Evolutionary conservation across 352 stramenopile genomes (phyloP).

Genomic region (Blastocystis sp.): DNA sequence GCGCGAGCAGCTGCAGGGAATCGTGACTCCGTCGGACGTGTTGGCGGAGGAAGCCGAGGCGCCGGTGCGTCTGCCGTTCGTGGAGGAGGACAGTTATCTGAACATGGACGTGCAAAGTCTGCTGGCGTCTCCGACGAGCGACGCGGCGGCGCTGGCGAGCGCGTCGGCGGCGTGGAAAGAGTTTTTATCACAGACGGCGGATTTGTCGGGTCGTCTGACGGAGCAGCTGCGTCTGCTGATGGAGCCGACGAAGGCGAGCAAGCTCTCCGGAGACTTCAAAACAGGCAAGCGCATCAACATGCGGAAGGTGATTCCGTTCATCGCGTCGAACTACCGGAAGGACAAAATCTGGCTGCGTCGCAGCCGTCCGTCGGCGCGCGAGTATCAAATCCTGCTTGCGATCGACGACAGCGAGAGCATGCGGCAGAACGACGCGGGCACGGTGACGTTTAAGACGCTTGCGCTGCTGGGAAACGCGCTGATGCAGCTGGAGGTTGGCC

Average conservation of each 20-base stretch:
- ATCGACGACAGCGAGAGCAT: constrained; percentile 99
- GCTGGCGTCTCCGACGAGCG: neutral
- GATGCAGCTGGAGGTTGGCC: constrained; percentile 66
- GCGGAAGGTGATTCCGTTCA: constrained; percentile 98
- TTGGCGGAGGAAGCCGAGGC: neutral
- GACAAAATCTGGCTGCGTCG: constrained; percentile 99
- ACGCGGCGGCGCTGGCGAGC: neutral
- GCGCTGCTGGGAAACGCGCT: constrained; percentile 89
- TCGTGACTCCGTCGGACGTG: neutral
- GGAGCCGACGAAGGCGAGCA: constrained; percentile 88
- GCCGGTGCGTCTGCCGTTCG: neutral
- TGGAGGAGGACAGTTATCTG: constrained; percentile 52
- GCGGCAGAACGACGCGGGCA: constrained; percentile 84
- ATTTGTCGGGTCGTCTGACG: constrained; percentile 82
- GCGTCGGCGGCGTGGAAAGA: neutral
- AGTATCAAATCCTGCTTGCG: constrained; percentile 95
- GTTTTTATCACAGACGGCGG: constrained; percentile 71
- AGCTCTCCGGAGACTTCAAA: constrained; percentile 90
- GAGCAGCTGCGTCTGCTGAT: constrained; percentile 95
- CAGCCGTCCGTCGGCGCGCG: constrained; percentile 90
- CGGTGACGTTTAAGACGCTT: constrained; percentile 85
- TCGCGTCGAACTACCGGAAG: constrained; percentile 97
- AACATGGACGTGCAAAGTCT: constrained; percentile 25
- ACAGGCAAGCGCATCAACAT: constrained; percentile 99
- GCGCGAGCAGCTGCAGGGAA: neutral